phyloP scores from a whole-genome alignment of 2,329 filamentous ascomycete genomes.

The Neophaeococcomyces aloes region DNA sequence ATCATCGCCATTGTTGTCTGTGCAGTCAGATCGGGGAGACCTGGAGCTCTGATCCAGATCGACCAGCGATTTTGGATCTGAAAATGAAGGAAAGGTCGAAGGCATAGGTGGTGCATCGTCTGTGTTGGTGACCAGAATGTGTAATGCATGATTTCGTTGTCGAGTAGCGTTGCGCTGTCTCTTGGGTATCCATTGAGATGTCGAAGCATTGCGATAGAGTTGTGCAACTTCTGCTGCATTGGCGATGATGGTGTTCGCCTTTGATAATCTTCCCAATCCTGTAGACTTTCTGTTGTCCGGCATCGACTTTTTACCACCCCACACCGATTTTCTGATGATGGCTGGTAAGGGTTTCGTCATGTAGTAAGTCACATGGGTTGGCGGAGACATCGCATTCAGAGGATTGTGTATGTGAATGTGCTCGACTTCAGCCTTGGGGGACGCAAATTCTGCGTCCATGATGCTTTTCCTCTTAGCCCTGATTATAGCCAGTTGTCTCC shows the following conservation, averaged over 20 bases:
- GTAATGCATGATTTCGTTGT: slow-evolving; percentile 5
- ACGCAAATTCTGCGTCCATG: slow-evolving; percentile 8
- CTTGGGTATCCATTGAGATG: background rate
- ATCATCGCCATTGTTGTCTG: slow-evolving; percentile 2
- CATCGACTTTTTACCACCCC: no score
- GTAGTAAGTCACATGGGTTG: slow-evolving; percentile 3
- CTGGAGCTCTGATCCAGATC: background rate
- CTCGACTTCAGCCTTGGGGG: background rate
- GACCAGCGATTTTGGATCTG: slow-evolving; percentile 1
- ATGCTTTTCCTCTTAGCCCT: slow-evolving; percentile 3
- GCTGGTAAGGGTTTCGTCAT: slow-evolving; percentile 5
- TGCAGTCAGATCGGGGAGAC: background rate
- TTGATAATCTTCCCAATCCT: no score
- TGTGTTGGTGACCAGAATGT: slow-evolving; percentile 4
- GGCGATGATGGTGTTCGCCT: slow-evolving; percentile 6
- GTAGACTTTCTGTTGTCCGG: no score
- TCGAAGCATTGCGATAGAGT: slow-evolving; percentile 5
- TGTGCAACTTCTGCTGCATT: slow-evolving; percentile 7
- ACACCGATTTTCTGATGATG: background rate
- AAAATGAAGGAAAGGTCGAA: background rate
- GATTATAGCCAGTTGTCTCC: background rate
- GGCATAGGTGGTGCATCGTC: background rate
- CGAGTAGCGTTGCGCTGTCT: background rate
- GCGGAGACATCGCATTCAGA: no score
- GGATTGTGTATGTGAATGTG: background rate